Evolutionary conservation across 2,329 filamentous ascomycete genomes (phyloP), one percentile per base, ranked within the genome.

Genomic region (Ceratocystis eucalypticola): DNA sequence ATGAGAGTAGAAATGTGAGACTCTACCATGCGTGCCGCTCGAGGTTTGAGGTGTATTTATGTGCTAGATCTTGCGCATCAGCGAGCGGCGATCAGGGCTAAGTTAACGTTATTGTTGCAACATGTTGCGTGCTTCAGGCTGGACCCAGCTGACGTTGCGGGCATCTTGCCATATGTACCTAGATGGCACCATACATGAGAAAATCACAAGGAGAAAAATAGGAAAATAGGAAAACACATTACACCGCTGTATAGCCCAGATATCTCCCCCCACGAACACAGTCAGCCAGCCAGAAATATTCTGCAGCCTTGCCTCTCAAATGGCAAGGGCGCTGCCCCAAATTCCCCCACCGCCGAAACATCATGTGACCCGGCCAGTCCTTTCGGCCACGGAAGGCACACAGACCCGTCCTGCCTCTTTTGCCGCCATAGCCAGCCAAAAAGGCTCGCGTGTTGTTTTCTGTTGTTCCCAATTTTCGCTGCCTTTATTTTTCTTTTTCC

Each of bases 111-210:
- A 64, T 64, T 55, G 6, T 37, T 41, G 30, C 30, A 57, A 44
- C 17, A 64, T 53, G 62, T 64, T 53, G 48, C 62, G 62, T 64
- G 48, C 62, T 64, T 22, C 48, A 17, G 20, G 15, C 12, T 20
- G 15, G 33, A 2, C 22, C n/a, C 6, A 37, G 5, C 6, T 22
- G 48, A 17, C 8, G 17, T 17, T 53, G 48, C 15, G 3, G 6
- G 3, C 17, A 64, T 64, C 10, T 53, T n/a, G 30, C 30, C 28
- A 22, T 25, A 28, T 62, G 28, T 46, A 50, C 44, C 44, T 25
- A 28, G 30, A 50, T 50, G 25, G 41, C 61, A 63, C 22, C 10
- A 63, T 33, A 48, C 41, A 22, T 20, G 48, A 20, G 46, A 10
- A 4, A 22, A 10, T 22, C 6, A 2, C 48, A 3, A 3, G 8